Evolutionary conservation across 2,329 filamentous ascomycete genomes (phyloP).

Genomic region (Calonectria montana): DNA sequence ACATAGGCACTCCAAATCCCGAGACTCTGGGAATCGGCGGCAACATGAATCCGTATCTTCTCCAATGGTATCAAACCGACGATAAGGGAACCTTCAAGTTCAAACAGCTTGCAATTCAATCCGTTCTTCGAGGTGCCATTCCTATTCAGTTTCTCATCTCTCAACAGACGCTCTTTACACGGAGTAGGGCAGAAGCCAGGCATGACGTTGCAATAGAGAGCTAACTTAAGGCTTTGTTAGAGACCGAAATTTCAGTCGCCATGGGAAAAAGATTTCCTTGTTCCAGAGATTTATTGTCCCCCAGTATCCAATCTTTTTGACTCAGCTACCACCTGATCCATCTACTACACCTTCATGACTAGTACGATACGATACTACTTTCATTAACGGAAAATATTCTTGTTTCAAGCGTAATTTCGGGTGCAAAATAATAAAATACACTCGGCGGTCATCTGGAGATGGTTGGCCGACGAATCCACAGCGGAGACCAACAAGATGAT

Average conservation of each 20-base stretch:
- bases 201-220: not conserved
- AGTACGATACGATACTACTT: not conserved
- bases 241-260: not conserved
- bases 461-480: not conserved
- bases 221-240: slow-evolving; percentile 12
- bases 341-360: not conserved
- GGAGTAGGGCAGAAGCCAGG: slow-evolving; percentile 26
- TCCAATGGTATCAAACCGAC: slow-evolving; percentile 21
- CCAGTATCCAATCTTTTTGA: slow-evolving; percentile 29
- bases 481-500: not conserved
- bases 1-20: not conserved
- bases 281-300: slow-evolving; percentile 24
- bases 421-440: not conserved
- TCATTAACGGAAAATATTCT: not conserved
- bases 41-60: slow-evolving; percentile 24
- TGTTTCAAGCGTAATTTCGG: not conserved
- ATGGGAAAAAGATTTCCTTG: slow-evolving; percentile 22
- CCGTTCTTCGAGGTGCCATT: slow-evolving; percentile 16
- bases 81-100: slow-evolving; percentile 30
- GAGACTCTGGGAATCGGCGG: slow-evolving; percentile 21
- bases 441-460: not conserved
- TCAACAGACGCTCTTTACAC: slow-evolving; percentile 24
- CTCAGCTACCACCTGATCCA: slow-evolving; percentile 18
- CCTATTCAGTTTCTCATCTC: slow-evolving; percentile 32
- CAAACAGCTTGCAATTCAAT: slow-evolving; percentile 36